phyloP scores from a whole-genome alignment of 108 stramenopile genomes.

The Stephanodiscus minutulus region DNA sequence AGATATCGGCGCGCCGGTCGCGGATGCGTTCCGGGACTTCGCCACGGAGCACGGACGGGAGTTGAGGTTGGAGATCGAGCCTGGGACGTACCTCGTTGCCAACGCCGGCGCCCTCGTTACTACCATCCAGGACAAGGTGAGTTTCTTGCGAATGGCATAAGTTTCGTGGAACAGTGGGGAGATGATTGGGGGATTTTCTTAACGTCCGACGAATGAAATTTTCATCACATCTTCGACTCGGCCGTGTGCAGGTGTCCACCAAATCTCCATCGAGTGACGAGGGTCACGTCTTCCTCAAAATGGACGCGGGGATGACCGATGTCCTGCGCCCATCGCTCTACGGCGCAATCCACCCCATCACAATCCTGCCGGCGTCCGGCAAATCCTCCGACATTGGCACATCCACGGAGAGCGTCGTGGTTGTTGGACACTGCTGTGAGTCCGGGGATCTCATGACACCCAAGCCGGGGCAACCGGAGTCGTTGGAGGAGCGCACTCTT shows the following conservation, averaged over 20 bases:
- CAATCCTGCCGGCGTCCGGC: conserved; percentile 81
- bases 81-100: conserved; percentile 97
- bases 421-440: conserved; percentile 99
- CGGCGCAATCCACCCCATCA: conserved; percentile 95
- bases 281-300: conserved; percentile 86
- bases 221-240: not conserved
- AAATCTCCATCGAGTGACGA: conserved; percentile 60
- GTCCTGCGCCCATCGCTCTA: conserved; percentile 97
- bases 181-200: not conserved
- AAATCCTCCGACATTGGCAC: conserved; percentile 63
- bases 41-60: conserved; percentile 87
- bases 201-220: not conserved
- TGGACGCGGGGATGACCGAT: conserved; percentile 99
- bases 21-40: conserved; percentile 86
- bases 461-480: conserved; percentile 91
- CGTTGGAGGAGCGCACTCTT: conserved; percentile 80
- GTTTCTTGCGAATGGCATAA: not conserved
- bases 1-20: conserved; percentile 90
- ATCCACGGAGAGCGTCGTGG: conserved; percentile 85
- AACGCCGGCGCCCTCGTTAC: conserved; percentile 94
- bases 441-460: conserved; percentile 97
- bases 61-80: conserved; percentile 95
- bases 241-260: conserved; percentile 17
- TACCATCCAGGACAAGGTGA: conserved; percentile 90
- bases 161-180: no score